phyloP scores from a whole-genome alignment of 768 basidiomycete genomes.

The Chiua virens region DNA sequence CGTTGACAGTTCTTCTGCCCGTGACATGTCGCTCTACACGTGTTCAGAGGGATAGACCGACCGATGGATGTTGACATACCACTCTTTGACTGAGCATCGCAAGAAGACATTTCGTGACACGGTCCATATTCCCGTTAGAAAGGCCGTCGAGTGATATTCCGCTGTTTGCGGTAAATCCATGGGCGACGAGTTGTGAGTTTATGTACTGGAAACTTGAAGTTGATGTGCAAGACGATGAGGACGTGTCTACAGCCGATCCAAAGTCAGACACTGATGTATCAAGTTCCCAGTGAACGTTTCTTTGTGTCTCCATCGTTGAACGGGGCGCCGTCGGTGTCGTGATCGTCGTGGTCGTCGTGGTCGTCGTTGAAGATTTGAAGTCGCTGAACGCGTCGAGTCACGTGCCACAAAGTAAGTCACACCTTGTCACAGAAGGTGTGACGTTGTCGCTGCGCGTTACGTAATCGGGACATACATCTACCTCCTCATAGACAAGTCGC shows the following conservation, averaged over 20 bases:
- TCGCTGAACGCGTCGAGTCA: constrained; percentile 30
- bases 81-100: constrained; percentile 74
- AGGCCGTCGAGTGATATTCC: constrained; percentile 72
- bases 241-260: constrained; percentile 44
- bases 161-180: constrained; percentile 66
- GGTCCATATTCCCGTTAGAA: constrained; percentile 52
- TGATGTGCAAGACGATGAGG: constrained; percentile 48
- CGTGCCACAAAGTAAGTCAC: constrained; percentile 21
- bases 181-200: constrained; percentile 79
- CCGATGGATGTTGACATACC: constrained; percentile 44
- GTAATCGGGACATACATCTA: constrained; percentile 16
- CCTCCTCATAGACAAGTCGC: constrained; percentile 15
- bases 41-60: constrained; percentile 16
- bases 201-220: constrained; percentile 72
- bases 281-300: constrained; percentile 55
- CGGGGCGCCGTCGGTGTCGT: too few relatives aligned
- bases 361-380: constrained; percentile 8
- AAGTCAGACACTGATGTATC: constrained; percentile 43
- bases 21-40: constrained; percentile 67
- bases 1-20: constrained; percentile 73
- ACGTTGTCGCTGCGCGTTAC: constrained; percentile 26
- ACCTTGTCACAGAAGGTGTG: constrained; percentile 9
- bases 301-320: constrained; percentile 39
- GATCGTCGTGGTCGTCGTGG: constrained; percentile 7
- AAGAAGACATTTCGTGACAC: constrained; percentile 71